These are phyloP conservation scores for Lagenidium sp. DNA, from an alignment of 352 stramenopile genomes.

Conservation along the genomic window DNA sequence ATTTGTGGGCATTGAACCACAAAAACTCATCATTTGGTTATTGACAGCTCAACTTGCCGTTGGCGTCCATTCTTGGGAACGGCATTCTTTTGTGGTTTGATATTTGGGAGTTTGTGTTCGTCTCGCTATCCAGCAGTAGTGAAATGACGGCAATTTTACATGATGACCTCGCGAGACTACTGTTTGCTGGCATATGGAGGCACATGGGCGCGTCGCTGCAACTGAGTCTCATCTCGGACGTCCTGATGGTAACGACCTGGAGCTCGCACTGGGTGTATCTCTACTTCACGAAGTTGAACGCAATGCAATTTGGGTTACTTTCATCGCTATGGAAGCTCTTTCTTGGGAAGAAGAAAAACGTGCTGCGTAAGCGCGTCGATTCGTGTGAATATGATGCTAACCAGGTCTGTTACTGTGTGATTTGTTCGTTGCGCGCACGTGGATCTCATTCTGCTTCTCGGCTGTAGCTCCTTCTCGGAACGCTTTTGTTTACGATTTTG, in stretches of 20 bases:
- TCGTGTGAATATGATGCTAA: conserved; percentile 92
- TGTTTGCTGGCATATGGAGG: conserved; percentile 2
- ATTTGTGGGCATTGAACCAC: neutral
- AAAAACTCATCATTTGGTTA: neutral
- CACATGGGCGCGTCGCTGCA: conserved; percentile 64
- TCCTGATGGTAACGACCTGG: conserved; percentile 62
- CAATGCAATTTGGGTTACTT: conserved; percentile 70
- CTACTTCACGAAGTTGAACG: conserved; percentile 83
- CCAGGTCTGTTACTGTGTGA: conserved; percentile 40
- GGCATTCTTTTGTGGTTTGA: conserved; percentile 75
- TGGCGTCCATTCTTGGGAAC: conserved; percentile 84
- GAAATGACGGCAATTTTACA: no score
- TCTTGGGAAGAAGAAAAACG: conserved; percentile 92
- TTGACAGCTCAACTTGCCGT: conserved; percentile 72
- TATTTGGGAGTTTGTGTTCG: conserved; percentile 54
- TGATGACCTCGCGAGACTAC: no score
- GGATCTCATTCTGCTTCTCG: conserved; percentile 90
- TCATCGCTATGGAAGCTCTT: conserved; percentile 90
- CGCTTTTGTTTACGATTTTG: conserved; percentile 88
- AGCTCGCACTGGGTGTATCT: conserved; percentile 84
- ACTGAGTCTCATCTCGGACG: conserved; percentile 60
- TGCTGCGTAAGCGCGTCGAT: conserved; percentile 89
- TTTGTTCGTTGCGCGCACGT: conserved; percentile 89
- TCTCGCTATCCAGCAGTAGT: neutral
- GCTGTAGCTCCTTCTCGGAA: conserved; percentile 87